Conservation (phyloP, 2,329 filamentous ascomycete genomes). For the Botryotinia calthae region DNA sequence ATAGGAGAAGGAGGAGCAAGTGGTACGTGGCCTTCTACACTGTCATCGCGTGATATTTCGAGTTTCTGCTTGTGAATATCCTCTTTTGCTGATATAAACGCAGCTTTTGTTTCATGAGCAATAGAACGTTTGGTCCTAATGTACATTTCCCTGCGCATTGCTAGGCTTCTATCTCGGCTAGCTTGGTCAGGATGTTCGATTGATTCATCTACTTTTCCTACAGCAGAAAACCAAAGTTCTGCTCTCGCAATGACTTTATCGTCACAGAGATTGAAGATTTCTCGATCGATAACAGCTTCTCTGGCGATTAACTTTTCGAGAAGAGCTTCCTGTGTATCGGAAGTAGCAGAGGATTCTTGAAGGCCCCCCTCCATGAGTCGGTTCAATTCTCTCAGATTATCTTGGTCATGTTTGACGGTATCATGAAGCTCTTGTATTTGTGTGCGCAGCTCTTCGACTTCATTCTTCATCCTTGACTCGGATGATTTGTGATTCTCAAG, state of each 20-base stretch:
- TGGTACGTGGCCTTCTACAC: not conserved
- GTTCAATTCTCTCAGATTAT: not conserved
- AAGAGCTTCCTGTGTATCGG: slow-evolving; percentile 1
- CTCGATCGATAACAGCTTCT: not conserved
- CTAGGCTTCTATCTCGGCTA: not conserved
- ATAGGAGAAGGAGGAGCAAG: not conserved
- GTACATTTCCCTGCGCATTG: not conserved
- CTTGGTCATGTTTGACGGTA: not conserved
- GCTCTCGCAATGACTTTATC: not conserved
- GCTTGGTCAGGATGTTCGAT: not conserved
- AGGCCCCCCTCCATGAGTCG: not conserved
- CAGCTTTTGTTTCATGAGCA: not conserved
- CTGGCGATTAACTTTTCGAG: not conserved
- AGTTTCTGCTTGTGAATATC: not conserved
- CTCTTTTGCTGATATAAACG: not conserved
- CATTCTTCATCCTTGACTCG: not conserved
- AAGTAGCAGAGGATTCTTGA: not conserved
- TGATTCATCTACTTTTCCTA: slow-evolving; percentile 6
- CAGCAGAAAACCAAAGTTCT: not conserved
- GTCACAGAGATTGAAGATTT: not conserved
- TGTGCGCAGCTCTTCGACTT: not conserved
- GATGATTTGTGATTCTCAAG: not conserved
- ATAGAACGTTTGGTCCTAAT: not conserved
- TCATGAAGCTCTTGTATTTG: not conserved
- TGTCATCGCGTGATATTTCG: not conserved